These are phyloP conservation scores for Hemerocallis citrina DNA, from an alignment of 106 monocot species.

Conservation along the genomic window DNA sequence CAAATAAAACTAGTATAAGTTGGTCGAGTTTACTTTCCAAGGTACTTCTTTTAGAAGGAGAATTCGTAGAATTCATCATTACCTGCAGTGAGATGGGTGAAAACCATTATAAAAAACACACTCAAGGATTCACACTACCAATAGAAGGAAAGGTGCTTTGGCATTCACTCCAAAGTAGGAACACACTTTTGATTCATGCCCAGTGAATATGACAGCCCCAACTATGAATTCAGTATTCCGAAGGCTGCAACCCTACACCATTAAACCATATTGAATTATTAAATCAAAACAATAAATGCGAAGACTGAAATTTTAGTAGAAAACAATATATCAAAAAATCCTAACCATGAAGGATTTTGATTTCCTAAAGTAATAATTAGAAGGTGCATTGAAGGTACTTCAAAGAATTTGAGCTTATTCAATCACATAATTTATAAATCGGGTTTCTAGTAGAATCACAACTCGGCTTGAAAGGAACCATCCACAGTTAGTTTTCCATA, in stretches of 20 bases:
- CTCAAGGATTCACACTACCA: neutral
- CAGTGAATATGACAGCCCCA: conserved; percentile 76
- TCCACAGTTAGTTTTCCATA: too few relatives aligned
- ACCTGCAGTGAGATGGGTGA: conserved; percentile 35
- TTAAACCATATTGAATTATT: too few relatives aligned
- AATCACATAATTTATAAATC: too few relatives aligned
- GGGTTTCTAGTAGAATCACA: too few relatives aligned
- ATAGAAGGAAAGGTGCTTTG: neutral
- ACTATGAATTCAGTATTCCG: conserved; percentile 92
- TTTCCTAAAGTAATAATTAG: too few relatives aligned
- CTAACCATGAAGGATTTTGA: too few relatives aligned
- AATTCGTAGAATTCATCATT: conserved; percentile 98
- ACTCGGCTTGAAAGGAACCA: too few relatives aligned
- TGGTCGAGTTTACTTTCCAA: conserved; percentile 93
- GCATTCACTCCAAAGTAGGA: neutral
- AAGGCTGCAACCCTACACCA: conserved; percentile 79
- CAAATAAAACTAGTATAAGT: conserved; percentile 88
- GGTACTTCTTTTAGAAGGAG: conserved; percentile 95
- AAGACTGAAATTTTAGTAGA: too few relatives aligned
- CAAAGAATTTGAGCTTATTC: too few relatives aligned
- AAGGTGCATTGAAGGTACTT: too few relatives aligned
- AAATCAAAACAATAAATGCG: too few relatives aligned
- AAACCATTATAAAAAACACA: neutral
- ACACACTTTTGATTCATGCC: conserved; percentile 84
- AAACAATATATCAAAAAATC: too few relatives aligned